Conservation (phyloP, 805 yeast species). For the Suhomyces kilbournensis region DNA sequence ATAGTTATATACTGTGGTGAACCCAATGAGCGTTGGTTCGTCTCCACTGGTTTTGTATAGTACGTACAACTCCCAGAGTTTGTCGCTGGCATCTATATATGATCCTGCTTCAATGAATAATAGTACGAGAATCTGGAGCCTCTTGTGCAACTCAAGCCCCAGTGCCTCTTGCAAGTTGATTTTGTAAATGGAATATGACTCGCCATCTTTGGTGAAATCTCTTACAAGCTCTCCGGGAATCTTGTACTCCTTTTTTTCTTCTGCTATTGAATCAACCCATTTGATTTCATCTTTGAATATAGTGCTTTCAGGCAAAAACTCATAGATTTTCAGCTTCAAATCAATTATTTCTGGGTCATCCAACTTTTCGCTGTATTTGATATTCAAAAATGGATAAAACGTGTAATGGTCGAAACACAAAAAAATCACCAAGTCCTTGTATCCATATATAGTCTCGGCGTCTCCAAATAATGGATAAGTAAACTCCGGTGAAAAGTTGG, state of each 20-base stretch:
- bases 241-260: conserved; percentile 43
- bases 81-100: conserved; percentile 73
- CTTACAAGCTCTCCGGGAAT: conserved; percentile 41
- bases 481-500: conserved; percentile 67
- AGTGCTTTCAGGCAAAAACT: conserved; percentile 60
- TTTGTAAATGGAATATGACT: conserved; percentile 51
- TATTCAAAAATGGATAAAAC: conserved; percentile 67
- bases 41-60: conserved; percentile 30
- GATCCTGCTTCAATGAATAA: conserved; percentile 93
- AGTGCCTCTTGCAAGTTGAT: conserved; percentile 38
- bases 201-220: conserved; percentile 33
- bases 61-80: conserved; percentile 75
- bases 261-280: conserved; percentile 60
- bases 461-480: conserved; percentile 96
- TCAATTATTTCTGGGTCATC: conserved; percentile 56
- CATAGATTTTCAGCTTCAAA: conserved; percentile 51
- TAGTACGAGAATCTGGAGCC: conserved; percentile 77
- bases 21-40: conserved; percentile 62
- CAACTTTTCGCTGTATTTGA: conserved; percentile 53
- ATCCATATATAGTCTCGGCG: conserved; percentile 85
- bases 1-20: conserved; percentile 78
- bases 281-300: conserved; percentile 58
- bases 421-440: conserved; percentile 61
- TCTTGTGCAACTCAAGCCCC: conserved; percentile 54
- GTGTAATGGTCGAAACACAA: conserved; percentile 71